Percentiles rank a stretch among this genome's conserved stretches.
Evolutionary conservation across 108 stramenopile species (phyloP).

Genomic region (Mediolabrus comicus): DNA sequence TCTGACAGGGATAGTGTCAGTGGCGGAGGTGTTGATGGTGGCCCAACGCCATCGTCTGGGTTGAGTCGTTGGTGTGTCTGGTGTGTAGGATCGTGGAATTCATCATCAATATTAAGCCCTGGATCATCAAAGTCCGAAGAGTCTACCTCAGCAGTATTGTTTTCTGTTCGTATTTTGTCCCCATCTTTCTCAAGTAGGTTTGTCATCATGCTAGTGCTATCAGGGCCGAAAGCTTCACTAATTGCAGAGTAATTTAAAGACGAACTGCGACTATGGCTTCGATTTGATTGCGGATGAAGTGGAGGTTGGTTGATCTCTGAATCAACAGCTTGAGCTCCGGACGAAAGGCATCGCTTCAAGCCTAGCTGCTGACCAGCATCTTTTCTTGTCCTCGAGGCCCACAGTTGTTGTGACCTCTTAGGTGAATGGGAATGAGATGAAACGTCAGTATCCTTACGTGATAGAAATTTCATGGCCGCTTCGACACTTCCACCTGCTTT

Average conservation of each 20-base stretch:
- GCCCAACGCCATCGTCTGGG: slow-evolving; percentile 6
- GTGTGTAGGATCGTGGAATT: slow-evolving; percentile 4
- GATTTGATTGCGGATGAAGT: not conserved
- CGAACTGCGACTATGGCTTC: not conserved
- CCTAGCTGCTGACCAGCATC: not conserved
- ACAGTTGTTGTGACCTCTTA: slow-evolving; percentile 11
- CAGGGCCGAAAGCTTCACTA: slow-evolving; percentile 14
- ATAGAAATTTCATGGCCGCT: slow-evolving; percentile 7
- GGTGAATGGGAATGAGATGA: slow-evolving; percentile 6
- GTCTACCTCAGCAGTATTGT: slow-evolving; percentile 18
- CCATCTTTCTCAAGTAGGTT: slow-evolving; percentile 41
- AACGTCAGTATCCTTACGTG: not conserved
- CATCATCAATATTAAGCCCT: slow-evolving; percentile 11
- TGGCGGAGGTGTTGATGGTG: slow-evolving; percentile 56
- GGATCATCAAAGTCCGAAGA: slow-evolving; percentile 45
- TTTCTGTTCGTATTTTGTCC: not conserved
- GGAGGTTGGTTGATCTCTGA: not conserved
- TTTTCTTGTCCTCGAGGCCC: slow-evolving; percentile 6
- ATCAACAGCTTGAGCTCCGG: not conserved
- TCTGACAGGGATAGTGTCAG: slow-evolving; percentile 72
- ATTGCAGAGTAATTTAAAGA: slow-evolving; percentile 16
- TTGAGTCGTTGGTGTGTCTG: not conserved
- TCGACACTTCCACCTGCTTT: slow-evolving; percentile 11
- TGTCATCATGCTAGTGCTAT: slow-evolving; percentile 57
- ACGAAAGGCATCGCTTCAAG: slow-evolving; percentile 3